Evolutionary conservation across 768 basidiomycete genomes (phyloP), one percentile per base, ranked within the genome.

Genomic region (Leccinum olivaceopallidum): DNA sequence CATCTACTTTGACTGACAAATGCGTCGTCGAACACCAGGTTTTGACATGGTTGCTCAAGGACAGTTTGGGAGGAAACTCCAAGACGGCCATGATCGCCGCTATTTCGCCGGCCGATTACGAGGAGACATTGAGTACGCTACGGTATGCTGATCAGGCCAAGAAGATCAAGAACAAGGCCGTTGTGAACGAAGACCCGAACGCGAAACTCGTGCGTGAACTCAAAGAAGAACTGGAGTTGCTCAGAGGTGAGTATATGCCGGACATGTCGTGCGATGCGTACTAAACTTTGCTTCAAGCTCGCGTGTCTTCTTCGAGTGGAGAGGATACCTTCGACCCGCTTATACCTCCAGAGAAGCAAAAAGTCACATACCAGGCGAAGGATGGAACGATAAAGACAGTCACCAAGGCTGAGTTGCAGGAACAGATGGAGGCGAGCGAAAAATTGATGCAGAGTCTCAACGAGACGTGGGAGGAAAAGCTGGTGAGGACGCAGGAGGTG

Each of bases 71-170:
- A 22, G 97, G 93, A 6, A 96, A 96, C 77, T 95, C 92, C 36
- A 96, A 97, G 79, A 99, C 96, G 5, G 95, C 96, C 5, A 98
- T 99, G 97, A 98, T 99, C 65, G 97, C 97, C 55, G 97, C 97
- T 42, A 98, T 99, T 63, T 88, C 94, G 50, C 95, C 95, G n/a
- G 95, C 95, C 51, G 95, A 98, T 77, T 98, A 98, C 70, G 96
- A 98, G 65, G 96, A 98, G 75, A 98, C 96, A 16, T 79, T 98
- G 62, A 94, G 94, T 76, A 98, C 96, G 2, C 80, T 99, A 60
- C 90, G 97, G 6, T 98, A 99, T 76, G 97, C 97, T 67, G 95
- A 97, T 81, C 94, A 94, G 73, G 95, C 96, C 36, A 99, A 99
- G 89, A 96, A 96, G 88, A 99, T 99, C 78, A 98, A 95, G 87